These are phyloP conservation scores for Licmophora abbreviata DNA, from an alignment of 108 stramenopile species.

Conservation along the genomic window DNA sequence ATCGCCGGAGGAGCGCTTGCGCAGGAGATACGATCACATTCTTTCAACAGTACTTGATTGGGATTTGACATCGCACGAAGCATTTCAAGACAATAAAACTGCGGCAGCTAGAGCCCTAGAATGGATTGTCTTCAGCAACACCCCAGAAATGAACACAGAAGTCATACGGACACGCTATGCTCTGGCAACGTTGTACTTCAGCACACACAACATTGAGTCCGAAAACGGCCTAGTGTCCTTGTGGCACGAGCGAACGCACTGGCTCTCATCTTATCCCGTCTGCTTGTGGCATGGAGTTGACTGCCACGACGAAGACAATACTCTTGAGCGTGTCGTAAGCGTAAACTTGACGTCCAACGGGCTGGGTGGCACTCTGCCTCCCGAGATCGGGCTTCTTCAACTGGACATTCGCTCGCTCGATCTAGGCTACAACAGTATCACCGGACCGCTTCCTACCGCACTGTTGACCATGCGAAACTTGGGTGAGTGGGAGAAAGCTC, in stretches of 20 bases:
- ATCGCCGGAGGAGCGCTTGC: no score
- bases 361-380: conserved; percentile 14
- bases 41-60: no score
- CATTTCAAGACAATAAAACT: no score
- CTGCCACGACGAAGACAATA: conserved; percentile 12
- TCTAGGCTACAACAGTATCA: conserved; percentile 23
- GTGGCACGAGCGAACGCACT: conserved; percentile 12
- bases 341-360: conserved; percentile 19
- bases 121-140: no score
- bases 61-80: no score
- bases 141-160: no score
- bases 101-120: no score
- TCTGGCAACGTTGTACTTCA: background rate
- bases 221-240: no score
- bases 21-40: no score
- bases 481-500: conserved; percentile 7
- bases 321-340: conserved; percentile 1
- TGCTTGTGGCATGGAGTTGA: conserved; percentile 29
- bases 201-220: background rate
- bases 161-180: no score
- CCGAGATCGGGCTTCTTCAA: conserved; percentile 15
- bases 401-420: conserved; percentile 24
- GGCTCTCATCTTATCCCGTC: conserved; percentile 21
- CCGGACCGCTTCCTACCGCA: conserved; percentile 26
- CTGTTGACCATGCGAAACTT: conserved; percentile 15